Evolutionary conservation across 164 flowering plant species (phyloP).

Genomic region (Stephania cephalantha): DNA sequence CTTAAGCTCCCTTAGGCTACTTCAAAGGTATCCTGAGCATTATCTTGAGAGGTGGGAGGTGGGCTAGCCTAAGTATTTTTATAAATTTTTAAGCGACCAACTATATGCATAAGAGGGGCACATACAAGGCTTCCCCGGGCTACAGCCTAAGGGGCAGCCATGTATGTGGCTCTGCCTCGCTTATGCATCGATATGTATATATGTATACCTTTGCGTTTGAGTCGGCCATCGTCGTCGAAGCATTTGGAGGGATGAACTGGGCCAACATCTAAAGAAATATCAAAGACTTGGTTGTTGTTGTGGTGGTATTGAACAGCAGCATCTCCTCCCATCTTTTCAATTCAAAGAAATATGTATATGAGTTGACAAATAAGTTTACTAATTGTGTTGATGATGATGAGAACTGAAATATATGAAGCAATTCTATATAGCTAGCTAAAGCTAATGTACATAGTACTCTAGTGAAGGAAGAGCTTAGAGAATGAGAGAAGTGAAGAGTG

Average conservation of each 20-base stretch:
- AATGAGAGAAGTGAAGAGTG: background rate
- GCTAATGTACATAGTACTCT: background rate
- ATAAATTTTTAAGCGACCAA: no score
- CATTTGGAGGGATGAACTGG: background rate
- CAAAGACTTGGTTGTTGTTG: background rate
- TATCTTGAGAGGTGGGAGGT: no score
- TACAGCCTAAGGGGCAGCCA: background rate
- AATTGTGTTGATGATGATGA: background rate
- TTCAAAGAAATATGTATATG: background rate
- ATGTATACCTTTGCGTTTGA: conserved; percentile 3
- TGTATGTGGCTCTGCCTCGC: no score
- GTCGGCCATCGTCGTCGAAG: conserved; percentile 13
- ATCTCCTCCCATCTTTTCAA: conserved; percentile 1
- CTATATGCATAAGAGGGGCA: no score
- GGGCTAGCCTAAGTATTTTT: no score
- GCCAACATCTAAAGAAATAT: conserved; percentile 1
- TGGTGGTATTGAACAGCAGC: background rate
- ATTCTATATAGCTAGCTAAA: no score
- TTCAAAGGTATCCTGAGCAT: no score
- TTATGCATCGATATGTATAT: background rate
- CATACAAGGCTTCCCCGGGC: no score
- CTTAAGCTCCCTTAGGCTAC: no score
- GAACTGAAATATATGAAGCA: no score
- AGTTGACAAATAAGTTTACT: background rate
- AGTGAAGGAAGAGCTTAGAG: background rate